Percentiles rank a stretch among this genome's conserved stretches.
phyloP scores from a whole-genome alignment of 176 grass and related monocot genomes.

The Oryza coarctata region DNA sequence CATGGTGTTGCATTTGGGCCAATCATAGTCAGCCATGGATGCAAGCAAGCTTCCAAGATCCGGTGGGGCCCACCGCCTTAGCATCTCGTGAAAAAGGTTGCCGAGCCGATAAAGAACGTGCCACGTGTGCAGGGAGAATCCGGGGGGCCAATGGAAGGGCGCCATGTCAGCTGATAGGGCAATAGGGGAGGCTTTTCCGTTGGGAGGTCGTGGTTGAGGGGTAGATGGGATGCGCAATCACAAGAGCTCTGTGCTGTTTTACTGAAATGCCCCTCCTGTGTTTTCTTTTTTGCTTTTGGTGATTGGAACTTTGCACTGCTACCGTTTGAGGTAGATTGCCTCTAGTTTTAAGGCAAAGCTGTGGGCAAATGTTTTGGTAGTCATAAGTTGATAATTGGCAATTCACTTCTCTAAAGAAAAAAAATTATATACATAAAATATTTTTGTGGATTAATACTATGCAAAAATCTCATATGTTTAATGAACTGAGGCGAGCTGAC shows the following conservation, averaged over 20 bases:
- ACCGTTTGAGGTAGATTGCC: not conserved
- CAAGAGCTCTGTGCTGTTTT: not conserved
- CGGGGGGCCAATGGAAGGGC: constrained; percentile 22
- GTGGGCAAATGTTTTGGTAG: not conserved
- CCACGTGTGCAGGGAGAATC: constrained; percentile 43
- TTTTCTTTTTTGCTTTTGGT: constrained; percentile 2
- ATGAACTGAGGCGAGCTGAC: not conserved
- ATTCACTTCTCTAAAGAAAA: not conserved
- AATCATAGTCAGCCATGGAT: constrained; percentile 34
- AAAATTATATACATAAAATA: too few species aligned
- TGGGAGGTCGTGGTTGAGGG: constrained; percentile 22
- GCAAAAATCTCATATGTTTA: not conserved
- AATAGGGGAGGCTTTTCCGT: not conserved
- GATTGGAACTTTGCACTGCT: not conserved
- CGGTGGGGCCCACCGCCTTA: constrained; percentile 25
- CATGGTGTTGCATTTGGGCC: not conserved
- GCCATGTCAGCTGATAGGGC: constrained; percentile 52
- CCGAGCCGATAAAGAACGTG: constrained; percentile 24
- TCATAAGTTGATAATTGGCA: not conserved
- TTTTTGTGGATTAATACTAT: too few species aligned
- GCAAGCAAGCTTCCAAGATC: constrained; percentile 50
- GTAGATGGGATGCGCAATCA: constrained; percentile 44
- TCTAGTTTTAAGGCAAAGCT: not conserved
- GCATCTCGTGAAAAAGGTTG: constrained; percentile 46
- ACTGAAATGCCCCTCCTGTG: constrained; percentile 13